phyloP scores from a whole-genome alignment of 345 rosid genomes.

The Fremontodendron californicum region DNA sequence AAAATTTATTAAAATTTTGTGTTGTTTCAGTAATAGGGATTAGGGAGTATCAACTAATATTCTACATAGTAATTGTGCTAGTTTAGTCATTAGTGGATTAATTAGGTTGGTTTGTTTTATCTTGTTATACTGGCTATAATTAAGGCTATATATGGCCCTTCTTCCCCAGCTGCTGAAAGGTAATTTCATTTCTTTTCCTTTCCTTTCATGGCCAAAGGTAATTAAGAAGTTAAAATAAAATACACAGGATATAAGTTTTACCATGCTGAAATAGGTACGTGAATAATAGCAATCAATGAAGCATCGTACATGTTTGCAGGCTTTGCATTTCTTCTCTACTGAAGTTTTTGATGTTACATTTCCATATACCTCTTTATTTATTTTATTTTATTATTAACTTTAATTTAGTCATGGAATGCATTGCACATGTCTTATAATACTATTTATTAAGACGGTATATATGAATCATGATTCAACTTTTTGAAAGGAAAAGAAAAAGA shows the following conservation, averaged over 20 bases:
- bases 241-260: too few relatives aligned
- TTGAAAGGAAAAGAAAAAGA: background rate
- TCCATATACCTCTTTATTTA: too few relatives aligned
- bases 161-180: too few relatives aligned
- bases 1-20: background rate
- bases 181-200: background rate
- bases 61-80: background rate
- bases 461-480: background rate
- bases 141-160: too few relatives aligned
- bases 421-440: background rate
- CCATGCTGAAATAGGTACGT: background rate
- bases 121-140: too few relatives aligned
- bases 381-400: too few relatives aligned
- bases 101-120: background rate
- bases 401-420: background rate
- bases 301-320: background rate
- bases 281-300: background rate
- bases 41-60: background rate
- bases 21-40: background rate
- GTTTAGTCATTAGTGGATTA: background rate
- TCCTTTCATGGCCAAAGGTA: background rate
- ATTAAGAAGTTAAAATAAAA: background rate
- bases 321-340: background rate
- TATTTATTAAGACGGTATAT: background rate
- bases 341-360: background rate